These are phyloP conservation scores for Backusella australiensis DNA, from an alignment of 192 early-diverging fungal species.

Conservation along the genomic window DNA sequence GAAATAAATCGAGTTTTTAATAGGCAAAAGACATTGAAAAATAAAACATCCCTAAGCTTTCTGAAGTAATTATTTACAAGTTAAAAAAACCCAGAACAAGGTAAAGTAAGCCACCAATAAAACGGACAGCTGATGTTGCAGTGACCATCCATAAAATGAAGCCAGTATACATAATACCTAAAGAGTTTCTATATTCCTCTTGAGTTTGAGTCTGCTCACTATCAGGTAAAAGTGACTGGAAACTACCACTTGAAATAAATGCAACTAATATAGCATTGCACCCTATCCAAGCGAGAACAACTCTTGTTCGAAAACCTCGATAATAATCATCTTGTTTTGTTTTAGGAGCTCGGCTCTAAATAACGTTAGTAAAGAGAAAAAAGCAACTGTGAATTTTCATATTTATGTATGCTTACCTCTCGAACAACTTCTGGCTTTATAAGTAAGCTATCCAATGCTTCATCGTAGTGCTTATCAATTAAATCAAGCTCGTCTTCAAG, in stretches of 20 bases:
- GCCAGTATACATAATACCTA: conserved; percentile 61
- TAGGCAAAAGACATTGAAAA: neutral
- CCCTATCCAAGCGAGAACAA: conserved; percentile 73
- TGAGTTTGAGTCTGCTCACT: neutral
- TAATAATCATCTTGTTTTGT: conserved; percentile 73
- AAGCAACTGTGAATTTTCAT: neutral
- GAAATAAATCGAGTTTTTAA: neutral
- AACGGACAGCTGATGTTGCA: conserved; percentile 69
- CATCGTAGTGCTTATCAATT: conserved; percentile 47
- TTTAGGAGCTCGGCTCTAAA: conserved; percentile 37
- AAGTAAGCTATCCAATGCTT: conserved; percentile 32
- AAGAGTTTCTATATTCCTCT: conserved; percentile 9
- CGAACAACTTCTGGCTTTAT: conserved; percentile 36
- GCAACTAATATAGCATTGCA: conserved; percentile 65
- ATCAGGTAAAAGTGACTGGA: conserved; percentile 23
- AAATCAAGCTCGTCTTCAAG: conserved; percentile 42
- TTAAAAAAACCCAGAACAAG: conserved; percentile 45
- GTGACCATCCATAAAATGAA: conserved; percentile 90
- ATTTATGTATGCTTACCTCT: conserved; percentile 9
- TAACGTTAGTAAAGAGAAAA: neutral
- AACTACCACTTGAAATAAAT: conserved; percentile 47
- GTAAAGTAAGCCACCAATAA: conserved; percentile 74
- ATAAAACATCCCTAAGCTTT: neutral
- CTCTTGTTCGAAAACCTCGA: conserved; percentile 68
- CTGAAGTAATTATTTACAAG: neutral